A percentile compares a stretch with the other conserved stretches of the same genome.
Evolutionary conservation across 1,284 basidiomycete genomes (phyloP).

Genomic region (Athelia psychrophila): DNA sequence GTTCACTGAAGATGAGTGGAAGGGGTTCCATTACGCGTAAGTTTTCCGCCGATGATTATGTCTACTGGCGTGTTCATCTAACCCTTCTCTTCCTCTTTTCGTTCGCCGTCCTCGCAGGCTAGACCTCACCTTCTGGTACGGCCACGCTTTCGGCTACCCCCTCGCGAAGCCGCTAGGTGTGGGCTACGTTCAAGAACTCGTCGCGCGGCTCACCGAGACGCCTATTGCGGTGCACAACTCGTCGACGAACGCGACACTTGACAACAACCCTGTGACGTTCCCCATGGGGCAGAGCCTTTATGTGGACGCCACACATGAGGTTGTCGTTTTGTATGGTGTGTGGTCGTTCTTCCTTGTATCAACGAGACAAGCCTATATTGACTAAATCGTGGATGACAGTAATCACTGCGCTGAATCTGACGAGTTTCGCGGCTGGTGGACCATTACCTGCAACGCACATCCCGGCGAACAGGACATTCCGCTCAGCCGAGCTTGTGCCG

Average conservation of each 20-base stretch:
- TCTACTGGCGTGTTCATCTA: conserved; percentile 1
- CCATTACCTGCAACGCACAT: conserved; percentile 76
- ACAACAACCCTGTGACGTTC: conserved; percentile 70
- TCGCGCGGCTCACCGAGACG: conserved; percentile 76
- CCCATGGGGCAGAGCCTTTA: conserved; percentile 80
- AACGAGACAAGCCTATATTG: not conserved
- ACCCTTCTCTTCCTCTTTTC: too few relatives aligned
- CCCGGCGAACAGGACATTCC: conserved; percentile 56
- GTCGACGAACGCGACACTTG: conserved; percentile 77
- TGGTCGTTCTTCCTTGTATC: conserved; percentile 17
- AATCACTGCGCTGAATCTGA: conserved; percentile 73
- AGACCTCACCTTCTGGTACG: conserved; percentile 60
- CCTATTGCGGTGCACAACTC: conserved; percentile 70
- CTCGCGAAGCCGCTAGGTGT: conserved; percentile 78
- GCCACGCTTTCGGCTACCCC: conserved; percentile 79
- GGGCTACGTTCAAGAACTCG: conserved; percentile 82
- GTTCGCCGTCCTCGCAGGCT: too few relatives aligned
- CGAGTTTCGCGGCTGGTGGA: conserved; percentile 64
- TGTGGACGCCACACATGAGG: conserved; percentile 85
- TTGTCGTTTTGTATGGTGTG: conserved; percentile 78
- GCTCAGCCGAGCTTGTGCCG: conserved; percentile 65
- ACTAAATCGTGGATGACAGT: conserved; percentile 32
- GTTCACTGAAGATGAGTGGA: conserved; percentile 89
- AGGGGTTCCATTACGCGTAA: conserved; percentile 82
- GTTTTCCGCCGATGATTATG: conserved; percentile 20